Evolutionary conservation across 2,329 filamentous ascomycete genomes (phyloP), one percentile per base, ranked within the genome.

Genomic region (Trichoderma sp.): DNA sequence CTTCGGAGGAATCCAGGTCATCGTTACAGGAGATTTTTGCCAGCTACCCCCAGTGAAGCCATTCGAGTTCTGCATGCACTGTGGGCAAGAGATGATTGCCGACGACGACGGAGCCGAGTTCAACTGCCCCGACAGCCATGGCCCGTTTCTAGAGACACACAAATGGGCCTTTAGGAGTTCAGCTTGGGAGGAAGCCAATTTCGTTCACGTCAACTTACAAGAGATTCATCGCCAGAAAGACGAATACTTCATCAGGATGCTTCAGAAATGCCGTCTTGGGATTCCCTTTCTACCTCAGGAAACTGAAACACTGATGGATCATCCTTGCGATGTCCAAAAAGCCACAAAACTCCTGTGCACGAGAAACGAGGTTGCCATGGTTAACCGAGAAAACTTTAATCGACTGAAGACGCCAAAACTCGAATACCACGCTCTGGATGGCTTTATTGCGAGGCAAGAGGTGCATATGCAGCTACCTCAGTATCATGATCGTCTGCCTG

Each of bases 131-230:
- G 32, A 28, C 12, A 36, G 26, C 4, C 70, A 71, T 12, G 70
- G 70, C 3, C 70, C 70, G 1, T 71, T 71, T 24, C 3, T 15
- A 4, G 85, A 88, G 34, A 79, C 78, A n/a, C 85, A 91, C 14
- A 89, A 89, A 74, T 91, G 88, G 86, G 89, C 89, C 0, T 91
- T 91, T 75, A 81, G 82, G 28, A 89, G 87, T 73, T 69, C 78
- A 2, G 85, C 84, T 0, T 92, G 89, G 90, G 72, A 80, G n/a
- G 80, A 86, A 61, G 88, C 87, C 73, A 74, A 85, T 2, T 90
- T 91, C 74, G 77, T 77, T 2, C 83, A 88, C 70, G 80, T 90
- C 3, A 82, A 88, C 7, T 81, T 91, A 0, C 84, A 80, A 3
- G 81, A 85, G 12, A 87, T 91, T 6, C 88, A 90, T 76, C 84